Percentiles rank a stretch among this genome's conserved stretches.
These are phyloP conservation scores for Davidsoniella neocaledoniae DNA, from an alignment of 2,329 filamentous ascomycete genomes.

Conservation along the genomic window DNA sequence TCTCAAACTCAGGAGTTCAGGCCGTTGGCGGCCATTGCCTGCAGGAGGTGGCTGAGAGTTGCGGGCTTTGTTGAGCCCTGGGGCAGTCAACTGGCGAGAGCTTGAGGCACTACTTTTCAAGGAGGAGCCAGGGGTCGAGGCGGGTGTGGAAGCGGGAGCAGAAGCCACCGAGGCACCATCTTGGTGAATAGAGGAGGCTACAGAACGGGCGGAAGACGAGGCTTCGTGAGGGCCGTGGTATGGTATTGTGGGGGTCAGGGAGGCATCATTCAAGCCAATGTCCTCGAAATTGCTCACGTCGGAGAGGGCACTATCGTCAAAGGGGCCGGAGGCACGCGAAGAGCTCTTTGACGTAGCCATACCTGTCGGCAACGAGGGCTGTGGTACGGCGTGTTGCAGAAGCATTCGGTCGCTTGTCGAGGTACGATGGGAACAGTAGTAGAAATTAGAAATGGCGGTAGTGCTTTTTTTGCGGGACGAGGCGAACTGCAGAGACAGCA, in stretches of 20 bases:
- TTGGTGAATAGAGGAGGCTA: constrained; percentile 18
- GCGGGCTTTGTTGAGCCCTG: constrained; percentile 11
- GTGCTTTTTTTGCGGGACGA: too few relatives aligned
- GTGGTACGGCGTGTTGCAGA: too few relatives aligned
- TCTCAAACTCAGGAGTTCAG: constrained; percentile 25
- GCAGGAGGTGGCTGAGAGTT: constrained; percentile 19
- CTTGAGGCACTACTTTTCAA: constrained; percentile 5
- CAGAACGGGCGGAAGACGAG: constrained; percentile 19
- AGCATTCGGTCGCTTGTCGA: too few relatives aligned
- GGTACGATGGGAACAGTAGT: too few relatives aligned
- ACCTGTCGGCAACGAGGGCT: constrained; percentile 23
- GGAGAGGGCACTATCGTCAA: constrained; percentile 54
- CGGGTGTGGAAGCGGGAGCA: neutral
- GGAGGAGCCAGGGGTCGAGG: constrained; percentile 3
- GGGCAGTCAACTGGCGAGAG: constrained; percentile 10
- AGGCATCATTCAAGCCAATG: constrained; percentile 62
- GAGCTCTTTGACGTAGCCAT: constrained; percentile 74
- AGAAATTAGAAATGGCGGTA: too few relatives aligned
- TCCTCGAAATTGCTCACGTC: constrained; percentile 83
- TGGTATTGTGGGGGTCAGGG: constrained; percentile 16
- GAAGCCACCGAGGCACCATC: constrained; percentile 18
- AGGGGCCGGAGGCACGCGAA: constrained; percentile 65
- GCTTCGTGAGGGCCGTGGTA: constrained; percentile 7
- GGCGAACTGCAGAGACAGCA: too few relatives aligned
- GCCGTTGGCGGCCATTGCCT: constrained; percentile 16